Base-by-base conservation (phyloP, 2,329 filamentous ascomycete genomes). In the Ophiosphaerella herpotricha region DNA sequence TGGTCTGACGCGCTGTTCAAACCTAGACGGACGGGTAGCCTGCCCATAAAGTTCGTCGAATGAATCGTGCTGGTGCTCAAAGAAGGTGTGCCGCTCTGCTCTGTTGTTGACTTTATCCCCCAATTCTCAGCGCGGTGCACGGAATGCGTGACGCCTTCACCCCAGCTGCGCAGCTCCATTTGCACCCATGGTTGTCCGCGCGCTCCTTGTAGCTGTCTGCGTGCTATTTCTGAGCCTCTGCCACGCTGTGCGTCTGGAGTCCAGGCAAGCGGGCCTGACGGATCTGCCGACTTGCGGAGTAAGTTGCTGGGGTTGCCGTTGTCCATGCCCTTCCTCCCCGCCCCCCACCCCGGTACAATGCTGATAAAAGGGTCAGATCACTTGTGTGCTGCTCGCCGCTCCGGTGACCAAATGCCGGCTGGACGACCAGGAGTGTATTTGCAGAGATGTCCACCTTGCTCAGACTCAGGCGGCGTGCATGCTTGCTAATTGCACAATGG, bases 401-500 rank as follows among this genome's bases (percentile, higher is more conserved):
- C 57, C 58, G 8, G 16, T 45, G 3, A 60, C 38, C 37, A 52
- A 54, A 7, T 67, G 63, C 35, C 7, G 38, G 9, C 23, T 58
- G 4, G 48, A 44, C 13, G 61, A 67, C 41, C 18, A 44, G 7
- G 35, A 50, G 2, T 67, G 63, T 29, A 36, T 58, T 7, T 67
- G 63, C 44, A 23, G 39, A 0, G 60, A 50, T 42, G 29, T 43
- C 7, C 16, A 46, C 1, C 49, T 66, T 13, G 38, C 46, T 18
- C 44, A 52, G 13, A 34, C n/a, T 0, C 18, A 60, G n/a, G 46
- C 58, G 26, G 54, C 50, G 18, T 67, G 64, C 42, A 46, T 67
- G 52, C 60, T 66, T 21, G 52, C 48, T 5, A 66, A 66, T n/a
- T 66, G 64, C 31, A 67, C 62, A 5, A 63, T 67, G 62, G 55